Conservation (phyloP, 1,284 basidiomycete species). For the Porogramme epimiltina region DNA sequence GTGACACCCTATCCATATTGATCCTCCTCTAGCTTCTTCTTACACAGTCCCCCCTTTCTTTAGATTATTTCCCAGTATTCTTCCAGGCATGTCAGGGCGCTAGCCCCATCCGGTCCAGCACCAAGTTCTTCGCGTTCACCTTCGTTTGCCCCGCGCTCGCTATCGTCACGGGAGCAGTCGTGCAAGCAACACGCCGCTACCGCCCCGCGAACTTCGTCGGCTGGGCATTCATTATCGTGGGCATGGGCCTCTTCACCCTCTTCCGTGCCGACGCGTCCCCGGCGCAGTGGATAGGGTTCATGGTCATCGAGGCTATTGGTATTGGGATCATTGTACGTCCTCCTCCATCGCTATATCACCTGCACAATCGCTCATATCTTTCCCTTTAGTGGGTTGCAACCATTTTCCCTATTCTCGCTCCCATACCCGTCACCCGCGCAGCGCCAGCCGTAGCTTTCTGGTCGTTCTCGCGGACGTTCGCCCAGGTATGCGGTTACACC, state of each 20-base stretch:
- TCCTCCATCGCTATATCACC: neutral
- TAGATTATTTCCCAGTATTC: constrained; percentile 40
- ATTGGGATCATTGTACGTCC: constrained; percentile 13
- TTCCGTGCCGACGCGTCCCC: constrained; percentile 11
- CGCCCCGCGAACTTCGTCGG: constrained; percentile 13
- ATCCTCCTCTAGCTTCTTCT: neutral
- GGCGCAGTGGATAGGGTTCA: constrained; percentile 8
- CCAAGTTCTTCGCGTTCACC: constrained; percentile 28
- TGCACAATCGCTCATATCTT: neutral
- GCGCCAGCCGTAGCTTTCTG: constrained; percentile 32
- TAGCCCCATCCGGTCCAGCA: constrained; percentile 26
- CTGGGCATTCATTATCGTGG: constrained; percentile 17
- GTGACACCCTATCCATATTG: neutral
- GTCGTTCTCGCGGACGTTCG: constrained; percentile 31
- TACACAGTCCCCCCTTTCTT: neutral
- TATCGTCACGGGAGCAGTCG: constrained; percentile 9
- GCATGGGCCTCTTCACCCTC: constrained; percentile 14
- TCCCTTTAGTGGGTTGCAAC: neutral
- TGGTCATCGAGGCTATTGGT: constrained; percentile 11
- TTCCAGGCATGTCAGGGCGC: constrained; percentile 40
- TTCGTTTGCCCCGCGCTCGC: constrained; percentile 11
- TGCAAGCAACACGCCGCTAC: constrained; percentile 16
- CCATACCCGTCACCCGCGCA: constrained; percentile 26
- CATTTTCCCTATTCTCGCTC: constrained; percentile 24
- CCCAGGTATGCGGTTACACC: constrained; percentile 34